Evolutionary conservation across 441 rosid genomes (phyloP).

Genomic region (Flueggea neowawraea): DNA sequence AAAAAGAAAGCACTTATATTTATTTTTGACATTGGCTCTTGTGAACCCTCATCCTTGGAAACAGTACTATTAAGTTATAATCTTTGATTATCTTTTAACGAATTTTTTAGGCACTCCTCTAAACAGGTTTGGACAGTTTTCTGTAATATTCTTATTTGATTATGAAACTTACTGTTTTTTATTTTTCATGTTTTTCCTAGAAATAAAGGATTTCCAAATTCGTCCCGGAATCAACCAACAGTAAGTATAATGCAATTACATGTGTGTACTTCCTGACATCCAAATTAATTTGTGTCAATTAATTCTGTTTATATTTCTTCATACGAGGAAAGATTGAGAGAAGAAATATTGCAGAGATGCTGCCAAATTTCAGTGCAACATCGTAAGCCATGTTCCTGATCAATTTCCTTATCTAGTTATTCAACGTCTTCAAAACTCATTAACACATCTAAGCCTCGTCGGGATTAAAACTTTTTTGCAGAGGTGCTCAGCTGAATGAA

Average conservation of each 20-base stretch:
- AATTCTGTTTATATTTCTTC: neutral
- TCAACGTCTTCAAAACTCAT: too few relatives aligned
- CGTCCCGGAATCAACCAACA: conserved; percentile 43
- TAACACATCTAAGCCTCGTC: too few relatives aligned
- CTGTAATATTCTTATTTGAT: neutral
- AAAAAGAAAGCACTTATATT: too few relatives aligned
- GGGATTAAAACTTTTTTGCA: conserved; percentile 10
- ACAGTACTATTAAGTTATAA: too few relatives aligned
- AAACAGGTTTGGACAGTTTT: neutral
- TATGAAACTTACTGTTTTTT: neutral
- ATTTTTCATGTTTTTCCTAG: conserved; percentile 20
- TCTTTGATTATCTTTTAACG: too few relatives aligned
- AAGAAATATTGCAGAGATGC: conserved; percentile 44
- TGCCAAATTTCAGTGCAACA: conserved; percentile 54
- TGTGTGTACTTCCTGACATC: neutral
- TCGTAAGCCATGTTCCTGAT: conserved; percentile 26
- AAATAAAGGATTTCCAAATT: conserved; percentile 63
- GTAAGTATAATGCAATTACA: conserved; percentile 24
- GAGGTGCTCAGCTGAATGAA: conserved; percentile 56
- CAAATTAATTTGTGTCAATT: neutral
- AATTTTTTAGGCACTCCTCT: neutral
- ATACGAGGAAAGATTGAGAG: conserved; percentile 45
- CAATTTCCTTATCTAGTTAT: too few relatives aligned
- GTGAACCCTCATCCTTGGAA: too few relatives aligned
- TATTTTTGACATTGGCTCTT: too few relatives aligned